Percentiles rank a stretch among this genome's conserved stretches.
phyloP scores from a whole-genome alignment of 2,329 filamentous ascomycete genomes.

The Microascus cirrosus region DNA sequence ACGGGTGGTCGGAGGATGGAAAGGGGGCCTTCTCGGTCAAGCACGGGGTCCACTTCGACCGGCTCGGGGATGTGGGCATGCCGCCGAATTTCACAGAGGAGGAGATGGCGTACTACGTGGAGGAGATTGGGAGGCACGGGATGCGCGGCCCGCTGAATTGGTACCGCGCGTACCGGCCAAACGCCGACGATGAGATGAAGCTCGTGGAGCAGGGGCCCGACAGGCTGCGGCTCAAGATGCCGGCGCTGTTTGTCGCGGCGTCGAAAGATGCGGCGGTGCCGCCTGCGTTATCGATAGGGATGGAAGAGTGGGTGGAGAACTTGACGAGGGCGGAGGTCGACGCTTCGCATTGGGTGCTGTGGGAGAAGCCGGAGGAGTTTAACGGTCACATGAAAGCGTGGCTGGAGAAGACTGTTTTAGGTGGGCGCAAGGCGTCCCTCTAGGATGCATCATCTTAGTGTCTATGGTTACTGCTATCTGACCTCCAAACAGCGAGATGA shows the following conservation, averaged over 20 bases:
- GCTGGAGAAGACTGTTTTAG: constrained; percentile 31
- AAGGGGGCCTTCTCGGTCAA: constrained; percentile 46
- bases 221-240: constrained; percentile 37
- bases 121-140: constrained; percentile 60
- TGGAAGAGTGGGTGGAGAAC: constrained; percentile 56
- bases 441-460: constrained; percentile 11
- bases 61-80: constrained; percentile 44
- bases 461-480: not conserved
- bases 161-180: constrained; percentile 67
- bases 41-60: constrained; percentile 53
- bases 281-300: constrained; percentile 56
- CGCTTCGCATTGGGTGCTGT: constrained; percentile 72
- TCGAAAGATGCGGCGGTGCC: constrained; percentile 61
- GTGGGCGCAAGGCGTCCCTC: constrained; percentile 22
- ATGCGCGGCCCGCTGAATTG: constrained; percentile 76
- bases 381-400: constrained; percentile 61
- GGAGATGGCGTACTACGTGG: constrained; percentile 67
- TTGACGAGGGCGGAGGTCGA: constrained; percentile 56
- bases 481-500: not conserved
- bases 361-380: constrained; percentile 58
- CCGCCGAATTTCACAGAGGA: constrained; percentile 52
- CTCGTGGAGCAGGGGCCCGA: constrained; percentile 43
- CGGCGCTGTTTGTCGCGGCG: constrained; percentile 66
- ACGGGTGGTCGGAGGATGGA: constrained; percentile 46
- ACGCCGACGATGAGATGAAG: constrained; percentile 62